A percentile compares a stretch with the other conserved stretches of the same genome.
Conservation (phyloP, 2,329 filamentous ascomycete species). For the Aspergillus sp. region DNA sequence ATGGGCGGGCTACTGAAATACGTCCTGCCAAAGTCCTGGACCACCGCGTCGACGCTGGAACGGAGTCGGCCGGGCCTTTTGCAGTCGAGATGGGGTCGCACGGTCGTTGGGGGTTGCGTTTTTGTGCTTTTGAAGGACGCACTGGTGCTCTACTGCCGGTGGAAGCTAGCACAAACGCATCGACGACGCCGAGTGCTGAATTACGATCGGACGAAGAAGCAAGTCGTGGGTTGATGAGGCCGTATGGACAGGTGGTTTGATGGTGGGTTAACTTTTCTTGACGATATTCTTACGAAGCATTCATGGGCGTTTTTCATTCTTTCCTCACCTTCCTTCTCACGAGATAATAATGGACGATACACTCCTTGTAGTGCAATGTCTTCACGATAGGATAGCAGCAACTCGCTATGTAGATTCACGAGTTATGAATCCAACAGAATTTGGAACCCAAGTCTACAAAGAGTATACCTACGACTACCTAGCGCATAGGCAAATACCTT, state of each 20-base stretch:
- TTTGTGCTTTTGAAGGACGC: constrained; percentile 80
- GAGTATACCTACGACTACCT: not conserved
- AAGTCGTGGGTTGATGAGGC: constrained; percentile 19
- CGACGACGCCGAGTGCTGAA: constrained; percentile 46
- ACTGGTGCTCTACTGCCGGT: constrained; percentile 57
- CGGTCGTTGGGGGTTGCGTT: constrained; percentile 80
- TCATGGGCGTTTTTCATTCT: constrained; percentile 18
- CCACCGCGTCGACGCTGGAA: constrained; percentile 41
- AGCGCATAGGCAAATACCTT: no score
- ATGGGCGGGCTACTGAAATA: constrained; percentile 73
- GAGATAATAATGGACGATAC: not conserved
- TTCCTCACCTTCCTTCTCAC: not conserved
- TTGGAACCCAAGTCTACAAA: not conserved
- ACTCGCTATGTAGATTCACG: no score
- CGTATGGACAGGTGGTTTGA: not conserved
- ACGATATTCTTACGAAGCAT: constrained; percentile 22
- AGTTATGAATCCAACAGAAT: not conserved
- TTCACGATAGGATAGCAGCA: no score
- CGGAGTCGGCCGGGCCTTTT: constrained; percentile 62
- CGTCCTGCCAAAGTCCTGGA: constrained; percentile 67
- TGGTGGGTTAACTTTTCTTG: not conserved
- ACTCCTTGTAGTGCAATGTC: not conserved
- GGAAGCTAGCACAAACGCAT: constrained; percentile 48
- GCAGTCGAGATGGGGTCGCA: constrained; percentile 83
- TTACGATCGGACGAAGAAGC: constrained; percentile 43